phyloP scores from a whole-genome alignment of 495 filamentous ascomycete genomes.

The Tuber aestivum region DNA sequence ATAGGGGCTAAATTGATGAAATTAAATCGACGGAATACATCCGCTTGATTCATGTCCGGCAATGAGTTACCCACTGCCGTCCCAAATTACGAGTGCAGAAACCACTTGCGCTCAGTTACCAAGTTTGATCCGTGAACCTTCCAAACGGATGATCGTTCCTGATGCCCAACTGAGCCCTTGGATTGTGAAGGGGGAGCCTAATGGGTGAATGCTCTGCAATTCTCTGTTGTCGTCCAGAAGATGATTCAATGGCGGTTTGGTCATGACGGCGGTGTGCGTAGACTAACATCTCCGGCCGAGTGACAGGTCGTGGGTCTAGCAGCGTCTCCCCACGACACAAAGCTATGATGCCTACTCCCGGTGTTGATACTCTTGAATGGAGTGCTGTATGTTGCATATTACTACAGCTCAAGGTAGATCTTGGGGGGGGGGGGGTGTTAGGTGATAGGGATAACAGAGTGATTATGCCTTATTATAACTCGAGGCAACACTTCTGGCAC shows the following conservation, averaged over 20 bases:
- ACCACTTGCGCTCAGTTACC: no score
- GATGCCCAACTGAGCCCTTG: no score
- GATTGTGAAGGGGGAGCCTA: no score
- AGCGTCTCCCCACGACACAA: background rate
- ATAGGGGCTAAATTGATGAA: no score
- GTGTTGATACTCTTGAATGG: background rate
- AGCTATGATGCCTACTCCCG: background rate
- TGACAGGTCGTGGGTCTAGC: background rate
- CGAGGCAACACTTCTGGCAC: background rate
- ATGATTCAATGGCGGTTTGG: background rate
- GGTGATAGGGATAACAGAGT: background rate
- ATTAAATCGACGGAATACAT: no score
- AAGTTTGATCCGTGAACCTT: no score
- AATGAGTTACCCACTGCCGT: no score
- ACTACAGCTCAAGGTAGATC: background rate
- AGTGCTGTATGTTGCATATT: background rate
- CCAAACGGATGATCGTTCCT: no score
- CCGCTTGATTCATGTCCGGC: no score
- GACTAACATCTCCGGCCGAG: background rate
- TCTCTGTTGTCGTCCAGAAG: no score
- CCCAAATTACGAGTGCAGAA: no score
- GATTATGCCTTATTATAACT: background rate
- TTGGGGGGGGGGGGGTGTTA: background rate
- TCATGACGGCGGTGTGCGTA: background rate
- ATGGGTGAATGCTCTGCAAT: no score